Percentiles rank a stretch among this genome's conserved stretches.
phyloP scores from a whole-genome alignment of 129 eudicot genomes.

The Logfia minima region DNA sequence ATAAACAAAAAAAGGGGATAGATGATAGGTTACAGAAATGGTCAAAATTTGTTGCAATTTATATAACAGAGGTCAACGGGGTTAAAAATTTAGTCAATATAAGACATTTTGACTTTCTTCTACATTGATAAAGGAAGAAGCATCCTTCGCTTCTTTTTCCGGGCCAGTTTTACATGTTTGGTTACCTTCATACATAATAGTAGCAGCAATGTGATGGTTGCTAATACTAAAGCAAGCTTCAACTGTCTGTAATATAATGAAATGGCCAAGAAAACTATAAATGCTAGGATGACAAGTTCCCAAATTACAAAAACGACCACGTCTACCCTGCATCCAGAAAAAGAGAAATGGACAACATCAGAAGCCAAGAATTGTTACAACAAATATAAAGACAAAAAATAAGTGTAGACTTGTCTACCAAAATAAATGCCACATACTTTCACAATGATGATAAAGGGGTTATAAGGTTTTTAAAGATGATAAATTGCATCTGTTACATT shows the following conservation, averaged over 20 bases:
- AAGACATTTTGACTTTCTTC: neutral
- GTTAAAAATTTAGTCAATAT: neutral
- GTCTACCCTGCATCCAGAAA: slow-evolving; percentile 11
- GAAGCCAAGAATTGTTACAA: neutral
- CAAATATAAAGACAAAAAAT: neutral
- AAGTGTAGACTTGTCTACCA: neutral
- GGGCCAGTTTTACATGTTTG: neutral
- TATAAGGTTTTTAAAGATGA: neutral
- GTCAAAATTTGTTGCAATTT: slow-evolving; percentile 7
- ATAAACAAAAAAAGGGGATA: neutral
- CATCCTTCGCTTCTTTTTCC: slow-evolving; percentile 14
- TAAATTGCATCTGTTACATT: neutral
- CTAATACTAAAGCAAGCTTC: neutral
- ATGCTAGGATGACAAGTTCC: slow-evolving; percentile 12
- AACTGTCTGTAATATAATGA: slow-evolving; percentile 4
- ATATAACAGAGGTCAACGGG: neutral
- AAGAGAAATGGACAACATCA: neutral
- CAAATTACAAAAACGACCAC: slow-evolving; percentile 10
- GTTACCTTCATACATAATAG: slow-evolving; percentile 9
- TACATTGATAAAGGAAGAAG: slow-evolving; percentile 13
- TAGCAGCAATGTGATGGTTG: neutral
- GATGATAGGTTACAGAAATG: neutral
- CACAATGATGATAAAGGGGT: neutral
- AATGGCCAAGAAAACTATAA: neutral
- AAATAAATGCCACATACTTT: neutral